phyloP scores from a whole-genome alignment of 2,329 filamentous ascomycete species.

The Knufia petricola region DNA sequence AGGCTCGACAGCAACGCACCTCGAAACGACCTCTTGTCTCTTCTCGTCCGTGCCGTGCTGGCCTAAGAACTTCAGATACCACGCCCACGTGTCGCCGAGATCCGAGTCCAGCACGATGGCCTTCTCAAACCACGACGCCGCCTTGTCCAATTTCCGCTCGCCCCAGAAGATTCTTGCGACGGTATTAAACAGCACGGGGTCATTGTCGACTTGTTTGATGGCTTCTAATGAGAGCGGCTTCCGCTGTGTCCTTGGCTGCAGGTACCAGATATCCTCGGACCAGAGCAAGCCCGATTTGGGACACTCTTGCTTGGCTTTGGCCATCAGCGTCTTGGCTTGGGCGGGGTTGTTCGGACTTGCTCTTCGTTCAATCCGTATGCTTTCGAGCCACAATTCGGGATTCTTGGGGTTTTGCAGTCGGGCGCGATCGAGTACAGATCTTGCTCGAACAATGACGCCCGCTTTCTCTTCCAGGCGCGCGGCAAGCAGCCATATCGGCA shows the following conservation, averaged over 20 bases:
- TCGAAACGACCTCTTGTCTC: conserved; percentile 69
- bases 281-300: conserved; percentile 80
- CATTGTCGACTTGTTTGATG: conserved; percentile 93
- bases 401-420: conserved; percentile 79
- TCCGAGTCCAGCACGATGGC: conserved; percentile 81
- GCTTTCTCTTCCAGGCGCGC: conserved; percentile 76
- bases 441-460: conserved; percentile 79
- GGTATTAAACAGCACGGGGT: conserved; percentile 78
- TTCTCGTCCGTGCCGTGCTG: conserved; percentile 96
- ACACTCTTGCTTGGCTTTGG: conserved; percentile 81
- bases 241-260: conserved; percentile 83
- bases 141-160: conserved; percentile 84
- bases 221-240: conserved; percentile 87
- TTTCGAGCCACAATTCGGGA: conserved; percentile 79
- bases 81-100: conserved; percentile 88
- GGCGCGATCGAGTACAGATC: conserved; percentile 85
- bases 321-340: conserved; percentile 88
- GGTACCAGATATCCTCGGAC: conserved; percentile 90
- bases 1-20: conserved; percentile 75
- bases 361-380: conserved; percentile 83
- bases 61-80: conserved; percentile 88
- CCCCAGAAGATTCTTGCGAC: conserved; percentile 95
- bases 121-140: conserved; percentile 95
- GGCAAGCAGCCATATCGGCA: conserved; percentile 83
- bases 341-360: conserved; percentile 59